These are phyloP conservation scores for Carnegiea gigantea DNA, from an alignment of 179 eudicot species.

Conservation along the genomic window DNA sequence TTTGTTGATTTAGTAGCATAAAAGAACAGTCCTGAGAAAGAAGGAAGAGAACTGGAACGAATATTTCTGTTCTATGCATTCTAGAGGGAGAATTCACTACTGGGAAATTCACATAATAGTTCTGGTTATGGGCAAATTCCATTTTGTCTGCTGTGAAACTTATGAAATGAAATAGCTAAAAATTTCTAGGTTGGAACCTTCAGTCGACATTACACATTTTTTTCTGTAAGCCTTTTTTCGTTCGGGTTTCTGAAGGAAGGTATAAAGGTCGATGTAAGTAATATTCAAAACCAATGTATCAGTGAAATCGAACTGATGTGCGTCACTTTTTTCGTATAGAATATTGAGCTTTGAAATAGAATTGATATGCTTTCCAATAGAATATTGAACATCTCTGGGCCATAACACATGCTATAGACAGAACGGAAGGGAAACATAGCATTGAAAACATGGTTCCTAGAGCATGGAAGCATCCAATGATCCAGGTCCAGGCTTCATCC, in stretches of 20 bases:
- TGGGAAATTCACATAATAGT: neutral
- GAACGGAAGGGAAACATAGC: neutral
- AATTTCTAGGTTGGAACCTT: neutral
- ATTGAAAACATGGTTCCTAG: neutral
- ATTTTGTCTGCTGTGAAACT: neutral
- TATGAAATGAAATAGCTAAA: neutral
- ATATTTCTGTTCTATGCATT: constrained; percentile 4
- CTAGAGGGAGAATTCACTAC: neutral
- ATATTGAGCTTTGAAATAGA: too few species aligned
- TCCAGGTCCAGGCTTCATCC: neutral
- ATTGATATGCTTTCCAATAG: too few species aligned
- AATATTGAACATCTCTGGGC: too few species aligned
- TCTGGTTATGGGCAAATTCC: neutral
- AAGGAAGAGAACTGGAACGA: constrained; percentile 12
- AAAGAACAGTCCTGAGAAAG: neutral
- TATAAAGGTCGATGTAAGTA: too few species aligned
- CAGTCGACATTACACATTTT: neutral
- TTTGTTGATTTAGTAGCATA: constrained; percentile 11
- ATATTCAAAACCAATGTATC: too few species aligned
- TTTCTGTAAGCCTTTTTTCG: too few species aligned
- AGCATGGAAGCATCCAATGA: neutral
- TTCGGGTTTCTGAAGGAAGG: too few species aligned
- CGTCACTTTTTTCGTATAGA: too few species aligned
- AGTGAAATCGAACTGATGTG: too few species aligned
- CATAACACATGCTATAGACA: too few species aligned